A percentile compares a stretch with the other conserved stretches of the same genome.
Evolutionary conservation across 257 asterid species (phyloP).

Genomic region (Nicotiana obtusifolia): DNA sequence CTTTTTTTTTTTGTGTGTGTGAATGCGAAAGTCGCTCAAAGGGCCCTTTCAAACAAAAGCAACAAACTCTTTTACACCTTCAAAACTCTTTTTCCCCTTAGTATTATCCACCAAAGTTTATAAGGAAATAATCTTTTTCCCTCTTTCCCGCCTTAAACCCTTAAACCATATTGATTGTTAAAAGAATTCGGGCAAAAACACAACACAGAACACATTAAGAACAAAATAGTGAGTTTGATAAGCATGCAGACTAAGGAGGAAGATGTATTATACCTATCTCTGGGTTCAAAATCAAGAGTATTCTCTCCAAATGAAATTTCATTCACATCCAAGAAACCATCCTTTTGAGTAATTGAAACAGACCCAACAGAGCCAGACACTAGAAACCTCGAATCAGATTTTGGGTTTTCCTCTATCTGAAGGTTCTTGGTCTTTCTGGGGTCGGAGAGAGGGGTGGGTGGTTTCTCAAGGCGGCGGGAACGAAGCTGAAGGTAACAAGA

Average conservation of each 20-base stretch:
- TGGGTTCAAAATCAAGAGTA: conserved; percentile 29
- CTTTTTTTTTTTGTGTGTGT: conserved; percentile 7
- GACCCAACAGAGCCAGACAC: conserved; percentile 14
- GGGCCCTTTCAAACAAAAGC: conserved; percentile 17
- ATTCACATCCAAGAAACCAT: conserved; percentile 18
- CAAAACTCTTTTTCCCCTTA: not conserved
- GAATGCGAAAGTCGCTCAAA: conserved; percentile 19
- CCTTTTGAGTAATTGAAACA: conserved; percentile 25
- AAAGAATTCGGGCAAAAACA: not conserved
- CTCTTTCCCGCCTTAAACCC: not conserved
- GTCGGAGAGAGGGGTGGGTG: not conserved
- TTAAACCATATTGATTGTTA: not conserved
- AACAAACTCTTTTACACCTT: conserved; percentile 3
- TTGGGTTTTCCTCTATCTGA: not conserved
- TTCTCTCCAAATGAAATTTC: conserved; percentile 51
- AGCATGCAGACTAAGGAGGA: not conserved
- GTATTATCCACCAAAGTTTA: not conserved
- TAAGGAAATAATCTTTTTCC: not conserved
- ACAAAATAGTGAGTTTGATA: not conserved
- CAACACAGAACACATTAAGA: not conserved
- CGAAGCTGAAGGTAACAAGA: conserved; percentile 61
- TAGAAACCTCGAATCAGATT: not conserved
- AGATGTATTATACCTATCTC: conserved; percentile 37
- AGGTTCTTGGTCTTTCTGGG: conserved; percentile 8
- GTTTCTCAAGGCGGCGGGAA: conserved; percentile 47